These are phyloP conservation scores for Alternaria sp. DNA, from an alignment of 2,329 filamentous ascomycete genomes.

Conservation along the genomic window DNA sequence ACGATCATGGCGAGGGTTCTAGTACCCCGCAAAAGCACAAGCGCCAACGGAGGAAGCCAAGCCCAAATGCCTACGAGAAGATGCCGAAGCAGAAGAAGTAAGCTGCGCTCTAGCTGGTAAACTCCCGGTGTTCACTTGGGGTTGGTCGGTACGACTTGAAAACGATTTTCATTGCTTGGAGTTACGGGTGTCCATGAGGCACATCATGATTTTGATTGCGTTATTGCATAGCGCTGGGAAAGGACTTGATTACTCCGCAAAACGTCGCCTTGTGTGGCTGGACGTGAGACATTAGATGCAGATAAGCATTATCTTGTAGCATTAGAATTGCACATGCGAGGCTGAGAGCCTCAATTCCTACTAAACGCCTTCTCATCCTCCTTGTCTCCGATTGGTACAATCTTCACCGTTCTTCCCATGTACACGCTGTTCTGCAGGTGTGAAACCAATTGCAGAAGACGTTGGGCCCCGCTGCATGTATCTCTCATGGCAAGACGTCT, in stretches of 20 bases:
- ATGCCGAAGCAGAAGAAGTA: constrained; percentile 62
- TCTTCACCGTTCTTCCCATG: background rate
- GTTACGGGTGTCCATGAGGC: constrained; percentile 11
- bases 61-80: constrained; percentile 84
- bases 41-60: constrained; percentile 61
- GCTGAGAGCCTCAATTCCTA: background rate
- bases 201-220: constrained; percentile 6
- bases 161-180: constrained; percentile 17
- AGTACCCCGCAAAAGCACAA: constrained; percentile 47
- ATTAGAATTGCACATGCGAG: background rate
- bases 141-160: constrained; percentile 13
- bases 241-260: constrained; percentile 3
- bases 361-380: background rate
- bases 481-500: background rate
- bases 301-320: background rate
- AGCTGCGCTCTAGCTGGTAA: constrained; percentile 1
- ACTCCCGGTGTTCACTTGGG: background rate
- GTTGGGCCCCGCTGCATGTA: constrained; percentile 20
- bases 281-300: constrained; percentile 20
- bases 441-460: constrained; percentile 7
- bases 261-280: constrained; percentile 20
- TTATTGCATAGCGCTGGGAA: constrained; percentile 22
- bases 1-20: constrained; percentile 49
- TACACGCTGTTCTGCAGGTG: constrained; percentile 7
- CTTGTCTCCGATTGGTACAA: background rate